Percentiles rank a stretch among this genome's conserved stretches.
These are phyloP conservation scores for Ampelocalamus luodianensis DNA, from an alignment of 176 grass and related monocot species.

Conservation along the genomic window DNA sequence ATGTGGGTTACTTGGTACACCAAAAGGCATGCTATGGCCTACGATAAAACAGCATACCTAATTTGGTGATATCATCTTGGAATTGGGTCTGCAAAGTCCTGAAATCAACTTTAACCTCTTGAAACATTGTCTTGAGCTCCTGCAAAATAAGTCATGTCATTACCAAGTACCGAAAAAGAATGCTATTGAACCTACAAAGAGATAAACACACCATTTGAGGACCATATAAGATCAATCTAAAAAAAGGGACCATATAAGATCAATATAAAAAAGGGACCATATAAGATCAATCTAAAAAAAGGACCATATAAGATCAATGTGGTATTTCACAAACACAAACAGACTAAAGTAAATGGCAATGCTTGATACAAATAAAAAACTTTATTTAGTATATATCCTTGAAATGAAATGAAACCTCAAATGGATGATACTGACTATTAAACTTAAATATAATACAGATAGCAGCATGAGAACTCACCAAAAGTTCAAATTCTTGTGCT, in stretches of 20 bases:
- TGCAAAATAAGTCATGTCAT: constrained; percentile 50
- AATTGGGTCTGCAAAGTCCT: constrained; percentile 63
- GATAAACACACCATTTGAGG: not conserved
- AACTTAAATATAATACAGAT: constrained; percentile 14
- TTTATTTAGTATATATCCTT: not conserved
- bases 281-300: not conserved
- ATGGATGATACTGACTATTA: constrained; percentile 17
- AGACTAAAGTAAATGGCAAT: not conserved
- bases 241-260: not conserved
- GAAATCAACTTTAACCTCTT: constrained; percentile 60
- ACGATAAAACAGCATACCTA: constrained; percentile 58
- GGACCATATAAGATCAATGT: not conserved
- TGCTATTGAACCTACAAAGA: constrained; percentile 10
- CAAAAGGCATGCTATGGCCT: not conserved
- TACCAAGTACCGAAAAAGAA: not conserved
- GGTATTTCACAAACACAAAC: constrained; percentile 12
- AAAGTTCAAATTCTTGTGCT: constrained; percentile 67
- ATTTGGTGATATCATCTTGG: constrained; percentile 61
- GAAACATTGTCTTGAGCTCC: constrained; percentile 69
- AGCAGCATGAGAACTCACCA: constrained; percentile 48
- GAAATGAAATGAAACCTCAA: constrained; percentile 14
- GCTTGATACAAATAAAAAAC: not conserved
- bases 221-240: constrained; percentile 3
- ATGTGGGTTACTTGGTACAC: not conserved
- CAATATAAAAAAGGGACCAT: no score